Percentiles rank a stretch among this genome's conserved stretches.
Conservation (phyloP, 345 rosid species). For the Sonneratia caseolaris region DNA sequence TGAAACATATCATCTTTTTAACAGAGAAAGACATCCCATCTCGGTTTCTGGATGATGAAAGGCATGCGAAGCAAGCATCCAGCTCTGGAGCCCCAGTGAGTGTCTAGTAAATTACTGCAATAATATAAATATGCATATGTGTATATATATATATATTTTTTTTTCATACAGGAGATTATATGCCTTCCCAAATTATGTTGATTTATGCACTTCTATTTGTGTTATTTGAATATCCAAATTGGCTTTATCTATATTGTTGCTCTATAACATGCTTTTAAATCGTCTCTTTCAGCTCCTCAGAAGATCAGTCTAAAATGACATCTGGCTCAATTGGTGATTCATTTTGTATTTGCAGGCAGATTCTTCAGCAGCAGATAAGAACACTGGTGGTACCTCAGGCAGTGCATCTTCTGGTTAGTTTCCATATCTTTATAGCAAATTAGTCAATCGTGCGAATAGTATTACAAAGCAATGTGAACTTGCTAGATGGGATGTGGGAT, state of each 20-base stretch:
- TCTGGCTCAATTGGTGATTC: not conserved
- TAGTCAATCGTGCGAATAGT: not conserved
- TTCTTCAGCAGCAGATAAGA: slow-evolving; percentile 33
- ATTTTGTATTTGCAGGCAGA: slow-evolving; percentile 19
- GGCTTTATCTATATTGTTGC: not conserved
- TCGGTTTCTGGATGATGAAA: slow-evolving; percentile 73
- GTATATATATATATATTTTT: too few species aligned
- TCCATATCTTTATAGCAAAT: not conserved
- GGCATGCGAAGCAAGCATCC: slow-evolving; percentile 58
- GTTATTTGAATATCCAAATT: not conserved
- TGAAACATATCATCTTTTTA: slow-evolving; percentile 11
- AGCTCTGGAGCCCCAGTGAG: slow-evolving; percentile 74
- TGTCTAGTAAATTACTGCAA: not conserved
- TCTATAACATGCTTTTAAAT: not conserved
- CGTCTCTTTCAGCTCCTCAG: not conserved
- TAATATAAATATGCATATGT: not conserved
- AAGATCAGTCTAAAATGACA: not conserved
- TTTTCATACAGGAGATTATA: not conserved
- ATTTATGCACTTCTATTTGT: not conserved
- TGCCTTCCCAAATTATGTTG: not conserved
- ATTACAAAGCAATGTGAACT: not conserved
- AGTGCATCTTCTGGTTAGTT: slow-evolving; percentile 59
- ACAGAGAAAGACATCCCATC: slow-evolving; percentile 90
- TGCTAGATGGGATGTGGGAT: not conserved
- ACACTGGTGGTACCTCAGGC: slow-evolving; percentile 20